These are phyloP conservation scores for Apodospora peruviana DNA, from an alignment of 495 filamentous ascomycete species.

Conservation along the genomic window DNA sequence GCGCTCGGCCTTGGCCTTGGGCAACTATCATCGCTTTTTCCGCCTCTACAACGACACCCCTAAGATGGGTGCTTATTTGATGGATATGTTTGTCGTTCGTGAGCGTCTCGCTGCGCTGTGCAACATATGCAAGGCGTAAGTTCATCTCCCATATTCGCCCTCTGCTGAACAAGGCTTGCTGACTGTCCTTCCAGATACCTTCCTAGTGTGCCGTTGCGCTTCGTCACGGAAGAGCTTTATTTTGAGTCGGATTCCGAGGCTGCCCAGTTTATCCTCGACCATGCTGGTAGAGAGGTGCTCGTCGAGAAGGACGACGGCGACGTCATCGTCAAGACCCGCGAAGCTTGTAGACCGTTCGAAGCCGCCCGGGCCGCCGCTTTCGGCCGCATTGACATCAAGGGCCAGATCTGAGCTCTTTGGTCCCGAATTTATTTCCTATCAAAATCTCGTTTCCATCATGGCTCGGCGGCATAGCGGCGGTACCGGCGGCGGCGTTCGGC, in stretches of 20 bases:
- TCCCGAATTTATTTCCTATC: too few species aligned
- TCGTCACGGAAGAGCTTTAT: constrained; percentile 90
- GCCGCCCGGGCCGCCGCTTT: constrained; percentile 64
- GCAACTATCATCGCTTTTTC: constrained; percentile 97
- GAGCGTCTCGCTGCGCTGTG: constrained; percentile 87
- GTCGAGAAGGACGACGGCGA: constrained; percentile 68
- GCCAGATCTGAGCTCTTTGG: constrained; percentile 90
- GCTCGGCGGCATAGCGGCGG: too few species aligned
- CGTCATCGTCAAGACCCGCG: constrained; percentile 69
- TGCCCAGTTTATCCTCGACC: constrained; percentile 78
- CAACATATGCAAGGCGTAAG: constrained; percentile 91
- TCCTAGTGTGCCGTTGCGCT: constrained; percentile 78
- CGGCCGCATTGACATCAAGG: constrained; percentile 88
- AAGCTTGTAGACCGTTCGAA: constrained; percentile 71
- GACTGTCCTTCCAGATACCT: constrained; percentile 65
- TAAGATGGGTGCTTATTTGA: constrained; percentile 96
- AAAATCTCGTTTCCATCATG: too few species aligned
- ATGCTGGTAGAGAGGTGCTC: constrained; percentile 69
- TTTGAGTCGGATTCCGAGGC: constrained; percentile 92
- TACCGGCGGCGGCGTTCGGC: too few species aligned
- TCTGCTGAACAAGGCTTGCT: constrained; percentile 16
- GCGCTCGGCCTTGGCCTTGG: constrained; percentile 82
- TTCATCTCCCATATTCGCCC: constrained; percentile 18
- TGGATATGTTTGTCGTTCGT: constrained; percentile 96
- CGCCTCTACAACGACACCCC: constrained; percentile 88